Evolutionary conservation across 495 filamentous ascomycete genomes (phyloP), one percentile per base, ranked within the genome.

Genomic region (Penicillium canariense): DNA sequence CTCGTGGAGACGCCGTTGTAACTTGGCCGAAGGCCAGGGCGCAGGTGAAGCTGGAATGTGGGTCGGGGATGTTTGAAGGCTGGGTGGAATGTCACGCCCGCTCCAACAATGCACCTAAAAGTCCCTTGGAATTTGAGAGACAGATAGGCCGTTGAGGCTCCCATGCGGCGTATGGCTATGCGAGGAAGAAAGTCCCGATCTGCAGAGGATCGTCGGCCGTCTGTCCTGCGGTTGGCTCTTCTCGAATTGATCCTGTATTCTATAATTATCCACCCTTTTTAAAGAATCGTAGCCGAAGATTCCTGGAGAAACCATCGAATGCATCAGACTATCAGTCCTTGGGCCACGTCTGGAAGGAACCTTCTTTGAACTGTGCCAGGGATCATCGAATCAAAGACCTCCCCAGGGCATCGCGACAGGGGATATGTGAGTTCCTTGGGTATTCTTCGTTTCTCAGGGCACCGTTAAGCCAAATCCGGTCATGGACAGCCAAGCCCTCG

Each of bases 51-150:
- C 27, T 56, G 65, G 71, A 68, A 66, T 69, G 65, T 60, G 56
- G 32, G 32, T 20, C 47, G 58, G 20, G 62, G 59, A 66, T 69
- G 62, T 46, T 50, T 45, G 51, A 57, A 50, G 64, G 65, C 56
- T 68, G 59, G 60, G 56, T 52, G 63, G 73, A 71, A 76, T 74
- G 71, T 58, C 31, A 60, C 54, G 63, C 68, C 71, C 50, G 55
- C 59, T 53, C 47, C 44, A 68, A 62, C 60, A 65, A 74, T 76
- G 73, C 56, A 63, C 50, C 22, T 49, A 69, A 56, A 18, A 58
- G 34, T 49, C 55, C 55, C 36, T 48, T 51, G 60, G 54, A 28
- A 62, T 69, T 65, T 54, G 59, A 63, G 56, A 60, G 46, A 50
- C 46, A 43, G 50, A 40, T 53, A 18, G 47, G 18, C 39, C 17